Conservation (phyloP, 2,329 filamentous ascomycete genomes). For the Gyromitra esculenta region DNA sequence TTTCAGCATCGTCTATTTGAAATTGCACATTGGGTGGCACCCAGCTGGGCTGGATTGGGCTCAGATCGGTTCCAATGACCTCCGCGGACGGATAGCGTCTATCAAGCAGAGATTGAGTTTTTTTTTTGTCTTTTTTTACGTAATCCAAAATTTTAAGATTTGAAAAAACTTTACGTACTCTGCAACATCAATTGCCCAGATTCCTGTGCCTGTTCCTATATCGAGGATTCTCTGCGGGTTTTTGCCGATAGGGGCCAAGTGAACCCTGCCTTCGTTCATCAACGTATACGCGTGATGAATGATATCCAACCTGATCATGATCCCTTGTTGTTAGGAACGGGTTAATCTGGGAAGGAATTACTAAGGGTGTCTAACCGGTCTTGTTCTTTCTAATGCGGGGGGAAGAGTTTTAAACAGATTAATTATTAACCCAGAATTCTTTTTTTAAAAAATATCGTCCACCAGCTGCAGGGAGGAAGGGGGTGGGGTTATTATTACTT, state of each 20-base stretch:
- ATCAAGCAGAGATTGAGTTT: background rate
- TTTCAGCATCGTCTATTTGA: constrained; percentile 71
- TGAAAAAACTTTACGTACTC: background rate
- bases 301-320: constrained; percentile 57
- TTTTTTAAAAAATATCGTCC: too few species aligned
- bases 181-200: constrained; percentile 64
- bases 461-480: background rate
- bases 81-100: background rate
- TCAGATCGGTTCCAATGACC: constrained; percentile 27
- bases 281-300: constrained; percentile 61
- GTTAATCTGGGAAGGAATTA: background rate
- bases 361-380: background rate
- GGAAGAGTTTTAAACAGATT: too few species aligned
- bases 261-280: constrained; percentile 62
- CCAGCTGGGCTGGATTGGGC: constrained; percentile 57
- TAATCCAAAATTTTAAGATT: background rate
- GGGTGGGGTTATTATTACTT: constrained; percentile 56
- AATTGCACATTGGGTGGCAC: constrained; percentile 71
- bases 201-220: constrained; percentile 62
- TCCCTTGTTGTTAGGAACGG: constrained; percentile 61
- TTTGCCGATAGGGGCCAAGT: constrained; percentile 60
- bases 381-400: background rate
- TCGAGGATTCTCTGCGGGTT: constrained; percentile 61
- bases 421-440: too few species aligned
- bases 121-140: too few species aligned